Evolutionary conservation across 2,329 filamentous ascomycete species (phyloP).

Genomic region (Dothideomycetes sp.): DNA sequence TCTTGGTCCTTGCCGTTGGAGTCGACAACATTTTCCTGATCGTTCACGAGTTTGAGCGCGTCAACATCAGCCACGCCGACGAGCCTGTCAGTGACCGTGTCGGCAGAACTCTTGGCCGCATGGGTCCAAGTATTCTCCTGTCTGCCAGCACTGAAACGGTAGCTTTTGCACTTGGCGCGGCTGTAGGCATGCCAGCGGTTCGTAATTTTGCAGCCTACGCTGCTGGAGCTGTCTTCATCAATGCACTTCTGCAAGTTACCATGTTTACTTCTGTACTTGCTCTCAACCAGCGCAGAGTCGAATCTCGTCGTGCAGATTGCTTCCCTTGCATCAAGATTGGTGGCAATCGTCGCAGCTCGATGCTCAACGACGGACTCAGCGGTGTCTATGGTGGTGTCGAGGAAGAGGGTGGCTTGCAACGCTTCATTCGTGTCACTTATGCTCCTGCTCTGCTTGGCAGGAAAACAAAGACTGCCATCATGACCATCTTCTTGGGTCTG

Average conservation of each 20-base stretch:
- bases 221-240: constrained; percentile 91
- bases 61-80: constrained; percentile 86
- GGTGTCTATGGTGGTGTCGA: constrained; percentile 58
- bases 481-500: constrained; percentile 74
- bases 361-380: constrained; percentile 48
- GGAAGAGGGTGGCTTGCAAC: constrained; percentile 73
- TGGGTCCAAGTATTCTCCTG: constrained; percentile 92
- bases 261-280: constrained; percentile 91
- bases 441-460: constrained; percentile 71
- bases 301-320: constrained; percentile 80
- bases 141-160: constrained; percentile 92
- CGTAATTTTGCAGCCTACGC: constrained; percentile 96
- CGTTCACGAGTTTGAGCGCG: constrained; percentile 92
- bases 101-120: constrained; percentile 79
- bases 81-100: constrained; percentile 78
- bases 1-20: constrained; percentile 88
- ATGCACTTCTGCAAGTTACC: constrained; percentile 90
- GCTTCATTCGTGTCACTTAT: constrained; percentile 83
- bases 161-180: constrained; percentile 83
- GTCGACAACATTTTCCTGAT: constrained; percentile 99
- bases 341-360: constrained; percentile 57
- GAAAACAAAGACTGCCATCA: constrained; percentile 64
- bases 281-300: constrained; percentile 82
- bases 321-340: constrained; percentile 80
- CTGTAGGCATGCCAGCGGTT: constrained; percentile 96